These are phyloP conservation scores for Moesziomyces antarcticus DNA, from an alignment of 1,284 basidiomycete species.

Conservation along the genomic window DNA sequence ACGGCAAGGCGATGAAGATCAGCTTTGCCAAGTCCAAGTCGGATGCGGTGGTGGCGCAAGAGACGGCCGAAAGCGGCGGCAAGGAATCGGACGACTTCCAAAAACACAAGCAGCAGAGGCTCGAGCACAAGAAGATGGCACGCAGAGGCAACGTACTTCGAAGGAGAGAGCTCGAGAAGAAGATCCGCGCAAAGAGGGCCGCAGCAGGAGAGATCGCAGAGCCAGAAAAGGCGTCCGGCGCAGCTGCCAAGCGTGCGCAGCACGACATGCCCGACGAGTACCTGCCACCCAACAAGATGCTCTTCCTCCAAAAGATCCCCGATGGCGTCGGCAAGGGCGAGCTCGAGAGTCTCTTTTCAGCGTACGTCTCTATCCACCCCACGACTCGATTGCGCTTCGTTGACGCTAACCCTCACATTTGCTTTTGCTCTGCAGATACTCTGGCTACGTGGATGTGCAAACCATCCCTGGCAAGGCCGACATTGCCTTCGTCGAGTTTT, in stretches of 20 bases:
- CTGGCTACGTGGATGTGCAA: slow-evolving; percentile 60
- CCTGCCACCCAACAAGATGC: slow-evolving; percentile 96
- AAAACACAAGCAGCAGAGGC: slow-evolving; percentile 73
- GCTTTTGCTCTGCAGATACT: slow-evolving; percentile 26
- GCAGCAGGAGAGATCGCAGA: slow-evolving; percentile 48
- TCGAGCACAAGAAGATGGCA: slow-evolving; percentile 52
- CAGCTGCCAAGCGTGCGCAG: slow-evolving; percentile 33
- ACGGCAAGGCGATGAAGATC: slow-evolving; percentile 84
- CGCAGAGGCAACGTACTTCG: slow-evolving; percentile 49
- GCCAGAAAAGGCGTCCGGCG: slow-evolving; percentile 13
- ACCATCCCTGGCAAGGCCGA: slow-evolving; percentile 63
- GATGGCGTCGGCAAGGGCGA: slow-evolving; percentile 49
- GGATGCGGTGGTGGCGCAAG: slow-evolving; percentile 79
- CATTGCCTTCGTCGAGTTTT: slow-evolving; percentile 66
- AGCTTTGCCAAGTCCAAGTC: slow-evolving; percentile 92
- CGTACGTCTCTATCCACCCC: slow-evolving; percentile 25
- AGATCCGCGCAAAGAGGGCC: slow-evolving; percentile 43
- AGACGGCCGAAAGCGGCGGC: slow-evolving; percentile 18
- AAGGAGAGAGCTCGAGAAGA: slow-evolving; percentile 49
- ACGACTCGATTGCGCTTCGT: neutral
- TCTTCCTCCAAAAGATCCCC: slow-evolving; percentile 82
- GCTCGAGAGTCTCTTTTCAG: slow-evolving; percentile 58
- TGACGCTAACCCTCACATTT: neutral
- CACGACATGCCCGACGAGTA: slow-evolving; percentile 93
- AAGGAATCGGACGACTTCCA: slow-evolving; percentile 36